Evolutionary conservation across 176 grass and related monocot genomes (phyloP).

Genomic region (Alloteropsis semialata): DNA sequence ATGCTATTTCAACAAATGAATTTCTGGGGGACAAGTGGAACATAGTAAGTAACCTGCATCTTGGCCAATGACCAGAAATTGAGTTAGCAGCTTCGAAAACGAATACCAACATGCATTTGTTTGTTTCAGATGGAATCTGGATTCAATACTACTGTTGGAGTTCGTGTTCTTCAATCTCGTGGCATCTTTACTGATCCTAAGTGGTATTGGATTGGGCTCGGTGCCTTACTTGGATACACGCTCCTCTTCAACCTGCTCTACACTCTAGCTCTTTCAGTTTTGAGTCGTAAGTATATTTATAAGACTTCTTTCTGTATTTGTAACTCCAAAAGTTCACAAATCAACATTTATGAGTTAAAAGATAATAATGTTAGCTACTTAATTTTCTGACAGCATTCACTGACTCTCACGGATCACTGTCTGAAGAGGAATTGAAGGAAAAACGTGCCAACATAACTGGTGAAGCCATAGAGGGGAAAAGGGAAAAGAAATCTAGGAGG

Average conservation of each 20-base stretch:
- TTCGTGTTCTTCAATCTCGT: slow-evolving; percentile 36
- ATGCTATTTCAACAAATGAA: slow-evolving; percentile 51
- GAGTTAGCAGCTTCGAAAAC: no score
- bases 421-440: slow-evolving; percentile 71
- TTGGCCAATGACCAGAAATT: neutral
- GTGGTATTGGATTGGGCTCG: slow-evolving; percentile 61
- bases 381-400: slow-evolving; percentile 51
- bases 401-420: slow-evolving; percentile 61
- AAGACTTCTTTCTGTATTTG: no score
- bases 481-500: slow-evolving; percentile 48
- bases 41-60: no score
- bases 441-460: slow-evolving; percentile 75
- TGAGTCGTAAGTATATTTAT: no score
- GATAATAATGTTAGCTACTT: slow-evolving; percentile 20
- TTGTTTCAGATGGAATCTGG: slow-evolving; percentile 35
- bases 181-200: slow-evolving; percentile 49
- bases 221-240: slow-evolving; percentile 48
- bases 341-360: slow-evolving; percentile 7
- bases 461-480: slow-evolving; percentile 47
- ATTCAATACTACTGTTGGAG: slow-evolving; percentile 41
- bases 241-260: slow-evolving; percentile 55
- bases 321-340: no score
- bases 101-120: no score
- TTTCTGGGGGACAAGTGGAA: slow-evolving; percentile 63
- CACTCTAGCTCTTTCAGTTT: slow-evolving; percentile 5